Base-by-base conservation (phyloP, 306 rosid genomes). In the Gleditsia sinensis region DNA sequence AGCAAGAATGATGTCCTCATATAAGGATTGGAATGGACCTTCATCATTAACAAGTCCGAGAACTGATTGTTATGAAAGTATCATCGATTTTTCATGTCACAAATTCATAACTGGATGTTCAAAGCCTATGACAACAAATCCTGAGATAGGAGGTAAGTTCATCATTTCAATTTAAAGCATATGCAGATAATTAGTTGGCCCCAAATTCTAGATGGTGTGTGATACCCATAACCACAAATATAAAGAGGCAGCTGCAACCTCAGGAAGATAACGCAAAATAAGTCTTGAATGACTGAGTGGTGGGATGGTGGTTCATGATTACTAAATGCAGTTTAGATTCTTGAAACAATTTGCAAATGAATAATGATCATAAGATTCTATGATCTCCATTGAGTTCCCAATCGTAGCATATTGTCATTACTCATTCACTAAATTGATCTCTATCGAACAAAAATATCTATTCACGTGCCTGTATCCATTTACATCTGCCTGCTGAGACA, bases 381-480 rank as follows among this genome's bases (percentile, higher is more conserved):
- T 17, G 20, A 46, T 19, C 59, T 21, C 25, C 46, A 69, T 61
- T 53, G 45, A 61, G 13, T 28, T 75, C 53, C 43, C 60, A 50
- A 23, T 37, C 28, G 55, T 64, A 70, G 50, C 7, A 12, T 66
- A 32, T 25, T 50, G 60, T 30, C 72, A 66, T 21, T 43, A 56
- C 14, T 40, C 59, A 59, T 50, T 77, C 50, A 34, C n/a, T 12
- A 39, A 42, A 68, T 54, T 25, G 11, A 20, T n/a, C 45, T 51
- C 42, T 70, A 53, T 19, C 17, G 56, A 81, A 75, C 24, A 71
- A 45, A 79, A 69, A 20, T 5, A 74, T 55, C 16, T 33, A 14
- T 68, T 75, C 12, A 75, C 99, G 77, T 86, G 85, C 99, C 99
- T 88, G 94, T 48, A 83, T 30, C 85, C 87, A 69, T 63, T 55